phyloP scores from a whole-genome alignment of 2,329 filamentous ascomycete genomes.

The Verticillium tricorpus region DNA sequence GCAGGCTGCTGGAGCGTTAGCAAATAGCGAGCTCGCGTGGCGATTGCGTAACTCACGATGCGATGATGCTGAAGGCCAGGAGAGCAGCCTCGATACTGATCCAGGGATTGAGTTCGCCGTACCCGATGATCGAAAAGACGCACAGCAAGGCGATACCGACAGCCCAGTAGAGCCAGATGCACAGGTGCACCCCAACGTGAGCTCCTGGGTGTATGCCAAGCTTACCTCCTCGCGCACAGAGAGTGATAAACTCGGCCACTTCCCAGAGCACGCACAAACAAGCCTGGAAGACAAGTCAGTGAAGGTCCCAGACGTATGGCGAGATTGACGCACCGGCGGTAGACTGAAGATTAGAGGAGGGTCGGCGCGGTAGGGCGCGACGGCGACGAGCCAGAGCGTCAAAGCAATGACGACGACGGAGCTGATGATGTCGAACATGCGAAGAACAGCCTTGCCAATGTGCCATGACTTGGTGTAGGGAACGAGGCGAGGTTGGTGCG shows the following conservation, averaged over 20 bases:
- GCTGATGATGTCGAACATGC: slow-evolving; percentile 19
- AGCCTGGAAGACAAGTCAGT: slow-evolving; percentile 20
- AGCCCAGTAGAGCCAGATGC: slow-evolving; percentile 33
- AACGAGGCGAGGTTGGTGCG: neutral
- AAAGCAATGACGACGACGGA: slow-evolving; percentile 14
- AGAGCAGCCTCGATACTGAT: neutral
- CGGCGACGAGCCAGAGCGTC: neutral
- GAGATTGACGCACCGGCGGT: slow-evolving; percentile 3
- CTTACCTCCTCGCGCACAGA: slow-evolving; percentile 24
- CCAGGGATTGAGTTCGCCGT: neutral
- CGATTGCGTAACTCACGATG: neutral
- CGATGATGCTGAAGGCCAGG: neutral
- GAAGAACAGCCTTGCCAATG: slow-evolving; percentile 24
- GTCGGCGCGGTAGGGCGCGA: neutral
- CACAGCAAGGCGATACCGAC: slow-evolving; percentile 19
- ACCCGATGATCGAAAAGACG: slow-evolving; percentile 11
- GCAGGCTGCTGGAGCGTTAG: slow-evolving; percentile 7
- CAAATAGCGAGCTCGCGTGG: neutral
- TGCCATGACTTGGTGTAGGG: slow-evolving; percentile 18
- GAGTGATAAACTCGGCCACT: slow-evolving; percentile 31
- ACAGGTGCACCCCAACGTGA: slow-evolving; percentile 35
- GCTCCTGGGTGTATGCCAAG: slow-evolving; percentile 37
- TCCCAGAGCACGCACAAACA: slow-evolving; percentile 31
- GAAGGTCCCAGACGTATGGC: neutral
- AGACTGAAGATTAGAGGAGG: neutral